Evolutionary conservation across 257 asterid genomes (phyloP).

Genomic region (Eustoma russellianum): DNA sequence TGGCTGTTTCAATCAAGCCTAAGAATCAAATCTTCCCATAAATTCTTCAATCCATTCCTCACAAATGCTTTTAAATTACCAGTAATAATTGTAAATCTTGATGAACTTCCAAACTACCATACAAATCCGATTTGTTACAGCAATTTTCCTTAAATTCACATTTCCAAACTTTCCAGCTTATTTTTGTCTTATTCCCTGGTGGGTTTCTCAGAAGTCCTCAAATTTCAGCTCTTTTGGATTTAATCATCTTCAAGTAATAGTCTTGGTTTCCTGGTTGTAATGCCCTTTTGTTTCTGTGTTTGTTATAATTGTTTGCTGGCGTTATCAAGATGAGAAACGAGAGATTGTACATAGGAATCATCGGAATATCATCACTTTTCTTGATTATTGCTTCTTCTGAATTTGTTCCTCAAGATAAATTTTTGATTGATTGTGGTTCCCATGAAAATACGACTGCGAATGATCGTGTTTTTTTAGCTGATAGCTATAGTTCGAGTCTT

Average conservation of each 20-base stretch:
- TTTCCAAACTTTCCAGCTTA: no score
- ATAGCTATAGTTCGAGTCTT: slow-evolving; percentile 12
- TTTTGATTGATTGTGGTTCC: slow-evolving; percentile 34
- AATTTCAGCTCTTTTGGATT: slow-evolving; percentile 8
- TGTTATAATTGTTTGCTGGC: not conserved
- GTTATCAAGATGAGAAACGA: no score
- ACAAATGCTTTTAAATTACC: no score
- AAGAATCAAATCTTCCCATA: no score
- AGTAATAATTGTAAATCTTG: no score
- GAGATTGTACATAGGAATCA: not conserved
- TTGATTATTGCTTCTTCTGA: slow-evolving; percentile 16
- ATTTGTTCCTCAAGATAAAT: slow-evolving; percentile 31
- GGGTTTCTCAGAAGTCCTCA: slow-evolving; percentile 1
- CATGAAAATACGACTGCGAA: slow-evolving; percentile 13
- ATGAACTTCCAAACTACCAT: no score
- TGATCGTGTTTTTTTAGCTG: slow-evolving; percentile 29
- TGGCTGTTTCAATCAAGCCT: slow-evolving; percentile 2
- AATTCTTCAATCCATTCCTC: no score
- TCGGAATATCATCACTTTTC: slow-evolving; percentile 3
- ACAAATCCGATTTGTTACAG: no score
- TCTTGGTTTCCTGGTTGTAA: not conserved
- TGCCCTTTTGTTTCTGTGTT: not conserved
- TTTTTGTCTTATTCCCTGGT: slow-evolving; percentile 1
- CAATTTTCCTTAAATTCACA: no score
- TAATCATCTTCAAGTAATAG: not conserved